Evolutionary conservation across 2,329 filamentous ascomycete genomes (phyloP).

Genomic region (Zasmidium cellare): DNA sequence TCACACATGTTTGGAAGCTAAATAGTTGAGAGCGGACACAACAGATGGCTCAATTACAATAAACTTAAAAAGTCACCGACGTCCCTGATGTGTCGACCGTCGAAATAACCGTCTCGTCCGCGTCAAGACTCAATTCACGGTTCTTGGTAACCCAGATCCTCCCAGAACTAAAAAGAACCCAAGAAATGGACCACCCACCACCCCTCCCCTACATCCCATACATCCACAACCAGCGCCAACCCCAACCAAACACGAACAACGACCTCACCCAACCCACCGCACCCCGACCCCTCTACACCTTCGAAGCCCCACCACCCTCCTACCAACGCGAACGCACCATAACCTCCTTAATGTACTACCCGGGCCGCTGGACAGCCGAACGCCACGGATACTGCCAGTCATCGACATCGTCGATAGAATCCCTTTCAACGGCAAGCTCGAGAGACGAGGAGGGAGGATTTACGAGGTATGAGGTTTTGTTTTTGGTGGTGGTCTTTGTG

Average conservation of each 20-base stretch:
- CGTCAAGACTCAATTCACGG: no score
- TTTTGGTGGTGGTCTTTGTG: not conserved
- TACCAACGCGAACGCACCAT: not conserved
- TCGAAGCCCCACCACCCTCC: not conserved
- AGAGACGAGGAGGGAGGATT: not conserved
- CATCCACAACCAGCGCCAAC: not conserved
- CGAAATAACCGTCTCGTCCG: no score
- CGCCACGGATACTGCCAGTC: not conserved
- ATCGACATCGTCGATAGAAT: not conserved
- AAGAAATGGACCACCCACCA: not conserved
- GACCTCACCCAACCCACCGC: not conserved
- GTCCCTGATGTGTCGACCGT: no score
- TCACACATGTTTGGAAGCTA: not conserved
- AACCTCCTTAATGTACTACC: not conserved
- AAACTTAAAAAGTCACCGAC: no score
- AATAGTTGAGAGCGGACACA: not conserved
- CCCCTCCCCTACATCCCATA: not conserved
- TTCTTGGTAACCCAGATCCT: no score
- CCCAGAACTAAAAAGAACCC: no score
- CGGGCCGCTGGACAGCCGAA: not conserved
- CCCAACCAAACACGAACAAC: not conserved
- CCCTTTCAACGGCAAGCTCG: not conserved
- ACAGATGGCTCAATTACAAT: no score
- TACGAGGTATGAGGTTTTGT: not conserved
- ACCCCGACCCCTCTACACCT: not conserved